Evolutionary conservation across 495 filamentous ascomycete species (phyloP).

Genomic region (Hamigera avellanea): DNA sequence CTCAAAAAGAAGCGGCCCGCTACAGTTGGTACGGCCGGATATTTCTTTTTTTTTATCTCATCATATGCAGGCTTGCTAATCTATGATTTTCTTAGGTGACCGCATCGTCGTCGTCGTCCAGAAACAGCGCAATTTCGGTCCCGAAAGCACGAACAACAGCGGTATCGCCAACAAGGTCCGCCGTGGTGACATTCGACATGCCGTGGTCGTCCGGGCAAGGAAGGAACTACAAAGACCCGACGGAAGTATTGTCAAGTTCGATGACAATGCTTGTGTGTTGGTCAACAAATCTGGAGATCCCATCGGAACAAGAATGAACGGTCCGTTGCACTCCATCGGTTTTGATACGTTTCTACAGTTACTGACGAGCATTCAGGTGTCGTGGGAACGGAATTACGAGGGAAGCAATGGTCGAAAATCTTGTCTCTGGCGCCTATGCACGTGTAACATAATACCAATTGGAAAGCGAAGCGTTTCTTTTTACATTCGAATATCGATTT

Average conservation of each 20-base stretch:
- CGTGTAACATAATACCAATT: slow-evolving; percentile 44
- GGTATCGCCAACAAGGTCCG: slow-evolving; percentile 82
- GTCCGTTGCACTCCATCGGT: slow-evolving; percentile 25
- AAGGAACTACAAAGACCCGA: slow-evolving; percentile 80
- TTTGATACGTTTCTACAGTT: not conserved
- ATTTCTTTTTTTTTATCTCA: not conserved
- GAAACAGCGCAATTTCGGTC: slow-evolving; percentile 73
- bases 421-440: slow-evolving; percentile 91
- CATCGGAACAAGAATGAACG: slow-evolving; percentile 83
- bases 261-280: slow-evolving; percentile 96
- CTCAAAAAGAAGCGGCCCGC: slow-evolving; percentile 83
- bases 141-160: slow-evolving; percentile 43
- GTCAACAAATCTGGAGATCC: slow-evolving; percentile 97
- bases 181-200: slow-evolving; percentile 92
- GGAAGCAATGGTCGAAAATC: slow-evolving; percentile 95
- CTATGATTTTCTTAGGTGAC: slow-evolving; percentile 51
- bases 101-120: slow-evolving; percentile 96
- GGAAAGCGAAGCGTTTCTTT: slow-evolving; percentile 24
- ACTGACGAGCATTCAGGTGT: slow-evolving; percentile 45
- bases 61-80: not conserved
- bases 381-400: slow-evolving; percentile 74
- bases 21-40: slow-evolving; percentile 61
- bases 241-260: slow-evolving; percentile 82
- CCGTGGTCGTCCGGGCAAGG: slow-evolving; percentile 82
- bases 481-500: slow-evolving; percentile 5